Conservation (phyloP, 1,284 basidiomycete genomes). For the Ceratobasidium sp. region DNA sequence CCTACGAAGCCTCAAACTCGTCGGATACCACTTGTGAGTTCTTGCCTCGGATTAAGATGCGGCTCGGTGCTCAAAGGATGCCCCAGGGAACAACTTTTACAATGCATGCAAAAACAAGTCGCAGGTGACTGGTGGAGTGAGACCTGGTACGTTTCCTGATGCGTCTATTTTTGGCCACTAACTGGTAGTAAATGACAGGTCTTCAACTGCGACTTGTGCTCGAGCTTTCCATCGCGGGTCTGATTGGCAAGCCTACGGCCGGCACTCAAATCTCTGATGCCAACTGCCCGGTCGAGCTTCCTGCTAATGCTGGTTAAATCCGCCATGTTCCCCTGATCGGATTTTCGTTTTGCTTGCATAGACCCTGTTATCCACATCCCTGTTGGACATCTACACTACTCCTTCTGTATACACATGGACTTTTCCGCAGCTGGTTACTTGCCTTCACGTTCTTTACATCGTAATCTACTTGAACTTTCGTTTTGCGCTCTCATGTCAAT, state of each 20-base stretch:
- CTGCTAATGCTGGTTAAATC: slow-evolving; percentile 53
- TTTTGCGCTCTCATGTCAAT: slow-evolving; percentile 5
- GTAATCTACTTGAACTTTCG: slow-evolving; percentile 34
- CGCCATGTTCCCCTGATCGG: background rate
- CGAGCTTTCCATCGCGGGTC: slow-evolving; percentile 72
- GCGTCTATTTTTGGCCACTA: slow-evolving; percentile 12
- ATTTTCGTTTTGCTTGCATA: slow-evolving; percentile 6
- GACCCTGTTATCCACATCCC: slow-evolving; percentile 1
- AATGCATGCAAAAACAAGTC: slow-evolving; percentile 72
- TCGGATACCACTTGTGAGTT: slow-evolving; percentile 79
- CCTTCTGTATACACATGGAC: slow-evolving; percentile 37
- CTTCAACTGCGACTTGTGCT: slow-evolving; percentile 72
- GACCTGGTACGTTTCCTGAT: slow-evolving; percentile 62
- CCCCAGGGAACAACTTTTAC: slow-evolving; percentile 76
- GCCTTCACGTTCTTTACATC: slow-evolving; percentile 7
- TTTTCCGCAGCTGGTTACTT: slow-evolving; percentile 2
- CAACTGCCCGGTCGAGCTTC: slow-evolving; percentile 76
- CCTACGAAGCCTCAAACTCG: slow-evolving; percentile 78
- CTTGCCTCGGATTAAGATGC: slow-evolving; percentile 56
- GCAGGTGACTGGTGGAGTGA: slow-evolving; percentile 59
- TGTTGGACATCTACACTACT: slow-evolving; percentile 26
- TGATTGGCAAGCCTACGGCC: slow-evolving; percentile 61
- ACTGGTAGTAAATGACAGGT: slow-evolving; percentile 54
- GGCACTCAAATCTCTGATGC: slow-evolving; percentile 68
- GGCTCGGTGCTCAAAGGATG: slow-evolving; percentile 65